A percentile compares a stretch with the other conserved stretches of the same genome.
Evolutionary conservation across 2,329 filamentous ascomycete genomes (phyloP).

Genomic region (Coleophoma cylindrospora): DNA sequence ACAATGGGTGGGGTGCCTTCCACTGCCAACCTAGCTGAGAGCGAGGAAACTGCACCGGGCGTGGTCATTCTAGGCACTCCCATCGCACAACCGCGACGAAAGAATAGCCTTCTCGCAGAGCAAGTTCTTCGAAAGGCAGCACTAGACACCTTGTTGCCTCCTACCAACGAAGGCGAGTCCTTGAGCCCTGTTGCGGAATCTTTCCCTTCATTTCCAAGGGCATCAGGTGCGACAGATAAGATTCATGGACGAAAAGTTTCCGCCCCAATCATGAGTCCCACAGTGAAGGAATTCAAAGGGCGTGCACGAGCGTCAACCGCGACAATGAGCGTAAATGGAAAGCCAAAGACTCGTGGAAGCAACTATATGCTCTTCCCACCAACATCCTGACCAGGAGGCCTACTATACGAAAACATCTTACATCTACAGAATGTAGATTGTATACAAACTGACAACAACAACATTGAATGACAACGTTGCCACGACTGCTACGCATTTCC

Average conservation of each 20-base stretch:
- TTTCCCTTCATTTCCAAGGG: constrained; percentile 2
- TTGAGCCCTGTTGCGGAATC: constrained; percentile 23
- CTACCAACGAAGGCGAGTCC: background rate
- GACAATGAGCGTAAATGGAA: constrained; percentile 1
- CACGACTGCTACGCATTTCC: too few relatives aligned
- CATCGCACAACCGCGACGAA: background rate
- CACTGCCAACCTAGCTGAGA: constrained; percentile 3
- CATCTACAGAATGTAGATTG: too few relatives aligned
- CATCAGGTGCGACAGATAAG: background rate
- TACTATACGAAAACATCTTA: too few relatives aligned
- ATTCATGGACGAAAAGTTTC: constrained; percentile 23
- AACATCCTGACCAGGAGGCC: too few relatives aligned
- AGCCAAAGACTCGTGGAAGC: constrained; percentile 17
- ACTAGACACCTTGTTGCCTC: constrained; percentile 5
- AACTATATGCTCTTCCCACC: constrained; percentile 23
- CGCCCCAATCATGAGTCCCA: constrained; percentile 17
- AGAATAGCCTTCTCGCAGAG: constrained; percentile 8
- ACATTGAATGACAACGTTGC: too few relatives aligned
- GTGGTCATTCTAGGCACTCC: constrained; percentile 6
- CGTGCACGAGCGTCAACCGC: constrained; percentile 18
- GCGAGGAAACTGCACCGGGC: constrained; percentile 7
- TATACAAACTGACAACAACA: too few relatives aligned
- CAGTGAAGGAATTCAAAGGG: constrained; percentile 13
- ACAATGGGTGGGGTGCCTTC: background rate
- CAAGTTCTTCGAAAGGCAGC: constrained; percentile 7